Evolutionary conservation across 1,284 basidiomycete genomes (phyloP).

Genomic region (Sporisorium graminicola): DNA sequence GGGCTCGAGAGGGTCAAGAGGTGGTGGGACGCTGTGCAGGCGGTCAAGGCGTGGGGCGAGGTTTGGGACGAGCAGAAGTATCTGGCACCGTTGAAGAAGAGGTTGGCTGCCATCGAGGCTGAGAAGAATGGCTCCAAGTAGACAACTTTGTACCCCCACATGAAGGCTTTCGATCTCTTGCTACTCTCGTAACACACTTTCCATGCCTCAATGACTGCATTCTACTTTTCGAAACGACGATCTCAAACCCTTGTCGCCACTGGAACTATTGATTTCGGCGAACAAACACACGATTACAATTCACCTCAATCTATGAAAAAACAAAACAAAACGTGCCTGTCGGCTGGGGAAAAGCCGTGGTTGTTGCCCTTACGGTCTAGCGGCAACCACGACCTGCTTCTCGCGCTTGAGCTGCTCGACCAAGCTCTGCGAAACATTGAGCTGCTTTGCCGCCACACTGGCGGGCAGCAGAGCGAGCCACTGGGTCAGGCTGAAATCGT

Average conservation of each 20-base stretch:
- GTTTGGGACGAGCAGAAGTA: constrained; percentile 25
- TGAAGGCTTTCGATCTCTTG: too few species aligned
- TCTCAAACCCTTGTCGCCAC: too few species aligned
- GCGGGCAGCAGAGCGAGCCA: constrained; percentile 45
- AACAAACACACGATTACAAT: too few species aligned
- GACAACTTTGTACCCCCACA: neutral
- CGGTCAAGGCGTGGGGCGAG: constrained; percentile 3
- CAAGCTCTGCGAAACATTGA: constrained; percentile 9
- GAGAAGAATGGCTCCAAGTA: neutral
- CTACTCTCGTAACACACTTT: too few species aligned
- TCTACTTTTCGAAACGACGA: too few species aligned
- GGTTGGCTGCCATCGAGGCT: neutral
- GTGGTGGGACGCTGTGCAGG: constrained; percentile 26
- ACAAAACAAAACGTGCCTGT: too few species aligned
- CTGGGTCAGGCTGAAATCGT: constrained; percentile 35
- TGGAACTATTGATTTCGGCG: too few species aligned
- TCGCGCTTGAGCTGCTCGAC: constrained; percentile 18
- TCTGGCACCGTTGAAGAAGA: neutral
- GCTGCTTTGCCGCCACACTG: constrained; percentile 17
- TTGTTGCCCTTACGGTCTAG: neutral
- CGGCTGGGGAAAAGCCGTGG: too few species aligned
- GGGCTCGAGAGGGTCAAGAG: constrained; percentile 13
- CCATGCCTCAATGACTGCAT: too few species aligned
- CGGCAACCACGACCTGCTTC: constrained; percentile 21
- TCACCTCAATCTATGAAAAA: too few species aligned